phyloP scores from a whole-genome alignment of 1,284 basidiomycete species.

The Uromyces viciae-fabae region DNA sequence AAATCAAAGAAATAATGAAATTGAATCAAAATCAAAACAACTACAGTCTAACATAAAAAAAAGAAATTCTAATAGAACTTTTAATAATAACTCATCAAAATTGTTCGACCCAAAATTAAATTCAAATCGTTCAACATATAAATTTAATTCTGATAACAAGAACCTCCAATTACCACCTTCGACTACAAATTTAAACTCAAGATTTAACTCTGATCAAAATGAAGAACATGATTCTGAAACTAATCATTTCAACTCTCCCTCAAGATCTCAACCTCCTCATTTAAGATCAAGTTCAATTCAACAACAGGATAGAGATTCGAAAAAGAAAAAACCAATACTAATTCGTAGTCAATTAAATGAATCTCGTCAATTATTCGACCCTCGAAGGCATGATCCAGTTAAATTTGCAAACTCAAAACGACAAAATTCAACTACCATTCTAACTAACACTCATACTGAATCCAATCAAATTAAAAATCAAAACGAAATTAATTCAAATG shows the following conservation, averaged over 20 bases:
- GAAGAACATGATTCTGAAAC: too few species aligned
- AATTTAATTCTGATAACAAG: too few species aligned
- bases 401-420: slow-evolving; percentile 59
- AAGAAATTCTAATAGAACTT: too few species aligned
- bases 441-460: slow-evolving; percentile 58
- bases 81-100: too few species aligned
- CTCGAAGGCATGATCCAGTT: slow-evolving; percentile 76
- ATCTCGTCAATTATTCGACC: slow-evolving; percentile 66
- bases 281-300: slow-evolving; percentile 25
- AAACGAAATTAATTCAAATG: slow-evolving; percentile 50
- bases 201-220: too few species aligned
- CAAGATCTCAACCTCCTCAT: background rate
- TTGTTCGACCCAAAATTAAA: too few species aligned
- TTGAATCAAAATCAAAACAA: too few species aligned
- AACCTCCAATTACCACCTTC: too few species aligned
- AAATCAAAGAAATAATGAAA: too few species aligned
- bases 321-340: slow-evolving; percentile 19
- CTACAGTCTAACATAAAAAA: too few species aligned
- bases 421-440: slow-evolving; percentile 50
- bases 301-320: slow-evolving; percentile 31
- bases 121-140: too few species aligned
- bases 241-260: background rate
- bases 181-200: too few species aligned
- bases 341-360: slow-evolving; percentile 1
- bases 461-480: slow-evolving; percentile 60